A percentile compares a stretch with the other conserved stretches of the same genome.
Conservation (phyloP, 441 rosid genomes). For the Croton laevigatus region DNA sequence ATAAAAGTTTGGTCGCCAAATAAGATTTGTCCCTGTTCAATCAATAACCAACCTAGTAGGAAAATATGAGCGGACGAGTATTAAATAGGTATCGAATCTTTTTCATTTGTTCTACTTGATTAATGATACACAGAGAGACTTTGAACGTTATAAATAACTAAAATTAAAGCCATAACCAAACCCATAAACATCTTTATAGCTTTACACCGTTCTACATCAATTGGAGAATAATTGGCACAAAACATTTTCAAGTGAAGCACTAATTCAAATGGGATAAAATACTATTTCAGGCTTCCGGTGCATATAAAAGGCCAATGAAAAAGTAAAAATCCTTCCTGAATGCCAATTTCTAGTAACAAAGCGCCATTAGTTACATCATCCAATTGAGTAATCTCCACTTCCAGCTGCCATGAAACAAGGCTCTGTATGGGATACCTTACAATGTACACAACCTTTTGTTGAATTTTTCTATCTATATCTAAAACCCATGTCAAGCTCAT, state of each 20-base stretch:
- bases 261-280: neutral
- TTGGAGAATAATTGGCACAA: too few species aligned
- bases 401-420: conserved; percentile 3
- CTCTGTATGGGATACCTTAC: conserved; percentile 25
- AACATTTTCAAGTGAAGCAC: too few species aligned
- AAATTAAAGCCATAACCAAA: neutral
- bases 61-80: too few species aligned
- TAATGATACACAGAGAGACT: neutral
- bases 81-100: too few species aligned
- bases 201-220: neutral
- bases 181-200: neutral
- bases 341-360: conserved; percentile 18
- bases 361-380: conserved; percentile 32
- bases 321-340: conserved; percentile 14
- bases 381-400: conserved; percentile 17
- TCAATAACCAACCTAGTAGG: too few species aligned
- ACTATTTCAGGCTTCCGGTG: neutral
- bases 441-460: conserved; percentile 22
- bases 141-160: too few species aligned
- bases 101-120: neutral
- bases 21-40: too few species aligned
- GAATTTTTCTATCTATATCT: conserved; percentile 44
- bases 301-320: conserved; percentile 2
- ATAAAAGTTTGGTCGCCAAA: too few species aligned
- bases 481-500: conserved; percentile 76